Evolutionary conservation across 495 filamentous ascomycete genomes (phyloP), one percentile per base, ranked within the genome.

Genomic region (Cercophora scortea): DNA sequence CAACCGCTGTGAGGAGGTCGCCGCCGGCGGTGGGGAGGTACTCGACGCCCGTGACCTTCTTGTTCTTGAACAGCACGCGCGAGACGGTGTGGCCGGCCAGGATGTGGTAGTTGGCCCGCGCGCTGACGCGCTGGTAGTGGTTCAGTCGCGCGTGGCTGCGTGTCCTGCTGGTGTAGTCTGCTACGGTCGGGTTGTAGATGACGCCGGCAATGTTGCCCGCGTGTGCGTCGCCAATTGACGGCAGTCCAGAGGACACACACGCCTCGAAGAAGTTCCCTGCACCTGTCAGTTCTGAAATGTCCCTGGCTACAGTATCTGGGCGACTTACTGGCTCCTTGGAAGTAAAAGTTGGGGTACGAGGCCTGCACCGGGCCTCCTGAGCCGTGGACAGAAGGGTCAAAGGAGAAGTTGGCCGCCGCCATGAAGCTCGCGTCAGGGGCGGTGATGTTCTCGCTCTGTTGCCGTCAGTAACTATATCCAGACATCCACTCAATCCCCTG

Each of bases 11-110:
- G n/a, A 51, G 41, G 8, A 35, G 25, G 11, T 34, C 13, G 4
- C 42, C 41, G 32, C 42, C 33, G 32, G 15, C 46, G 34, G 43
- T 42, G 47, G 42, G 47, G 12, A 32, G 39, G 42, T 51, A 50
- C 35, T 51, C 49, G 18, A 52, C 48, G 7, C 50, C 47, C 9
- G 25, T 13, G 10, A 51, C 45, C 4, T 13, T 40, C 41, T 58
- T 61, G 10, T 57, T 57, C 13, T 68, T 55, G 18, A 71, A 53
- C 1, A 66, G 32, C 15, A 71, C 49, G 17, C 58, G 58, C 2
- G 53, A 63, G 9, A 68, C 66, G 33, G 61, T 59, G 12, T 65
- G 36, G 4, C 19, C 45, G 13, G 47, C 17, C 10, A 50, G n/a
- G 42, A 55, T 19, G 17, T 55, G 53, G 42, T 55, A 55, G 42